Evolutionary conservation across 345 rosid species (phyloP).

Genomic region (Brassica carinata): DNA sequence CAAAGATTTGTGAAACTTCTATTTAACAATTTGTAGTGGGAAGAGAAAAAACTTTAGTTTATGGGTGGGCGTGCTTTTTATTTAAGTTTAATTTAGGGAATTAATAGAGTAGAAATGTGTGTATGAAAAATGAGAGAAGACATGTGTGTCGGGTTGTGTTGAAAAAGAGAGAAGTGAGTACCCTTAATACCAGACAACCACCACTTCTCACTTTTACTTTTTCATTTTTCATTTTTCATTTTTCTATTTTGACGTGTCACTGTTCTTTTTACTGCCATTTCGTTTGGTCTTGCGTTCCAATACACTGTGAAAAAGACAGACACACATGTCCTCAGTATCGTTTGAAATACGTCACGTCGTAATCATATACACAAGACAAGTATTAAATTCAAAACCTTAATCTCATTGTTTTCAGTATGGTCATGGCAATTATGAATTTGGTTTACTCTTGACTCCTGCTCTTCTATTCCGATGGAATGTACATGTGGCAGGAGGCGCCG

Average conservation of each 20-base stretch:
- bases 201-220: slow-evolving; percentile 29
- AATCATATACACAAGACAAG: slow-evolving; percentile 25
- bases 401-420: slow-evolving; percentile 20
- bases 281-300: slow-evolving; percentile 2
- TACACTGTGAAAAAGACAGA: neutral
- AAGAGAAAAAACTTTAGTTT: slow-evolving; percentile 36
- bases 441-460: neutral
- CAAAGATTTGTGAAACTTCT: slow-evolving; percentile 39
- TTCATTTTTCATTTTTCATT: neutral
- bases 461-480: slow-evolving; percentile 3
- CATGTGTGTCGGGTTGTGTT: slow-evolving; percentile 48
- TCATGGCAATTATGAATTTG: neutral
- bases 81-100: neutral
- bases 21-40: slow-evolving; percentile 39
- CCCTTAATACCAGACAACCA: slow-evolving; percentile 50
- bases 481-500: slow-evolving; percentile 17
- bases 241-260: slow-evolving; percentile 14
- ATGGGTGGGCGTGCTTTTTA: slow-evolving; percentile 33
- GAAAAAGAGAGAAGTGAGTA: slow-evolving; percentile 46
- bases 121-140: slow-evolving; percentile 39
- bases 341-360: slow-evolving; percentile 25
- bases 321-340: neutral
- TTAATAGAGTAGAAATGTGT: slow-evolving; percentile 29
- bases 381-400: slow-evolving; percentile 6
- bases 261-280: slow-evolving; percentile 13